Base-by-base conservation (phyloP, 768 basidiomycete genomes). In the Candolleomyces eurysporus region DNA sequence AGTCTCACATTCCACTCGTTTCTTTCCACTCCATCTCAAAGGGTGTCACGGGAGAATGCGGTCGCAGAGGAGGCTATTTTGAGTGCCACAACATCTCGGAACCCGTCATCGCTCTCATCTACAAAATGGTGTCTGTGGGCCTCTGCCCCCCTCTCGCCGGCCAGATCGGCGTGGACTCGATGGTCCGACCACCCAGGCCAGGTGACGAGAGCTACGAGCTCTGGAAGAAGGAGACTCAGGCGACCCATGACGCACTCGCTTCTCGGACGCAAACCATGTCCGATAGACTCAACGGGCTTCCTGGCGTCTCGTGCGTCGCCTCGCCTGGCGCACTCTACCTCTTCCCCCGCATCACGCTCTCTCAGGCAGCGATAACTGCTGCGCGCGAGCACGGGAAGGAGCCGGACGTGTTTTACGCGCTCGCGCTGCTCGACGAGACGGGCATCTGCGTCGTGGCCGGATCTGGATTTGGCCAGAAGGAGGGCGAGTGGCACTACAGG, bases 11-110 rank as follows among this genome's bases (percentile, higher is more conserved):
- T 60, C 86, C 92, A 48, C 87, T 99, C 71, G 79, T 99, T 58
- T 95, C 92, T 49, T 98, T 97, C 88, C 96, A 99, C 79, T 94
- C 92, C 58, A 96, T 96, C 72, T 96, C 93, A 60, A 99, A 99
- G 75, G 96, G 96, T 57, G 92, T 97, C 63, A 85, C 85, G 42
- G 96, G 96, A 61, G 96, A 99, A 76, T 99, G 97, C 72, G 96
- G 97, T 2, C 82, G 96, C n/a, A 84, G 97, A 52, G 96, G 96
- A 39, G 96, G 96, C 3, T 99, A 97, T 80, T 96, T 96, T 67
- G 96, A 99, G 76, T 87, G 89, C 71, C 82, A 84, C 63, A 98
- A 98, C 76, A 77, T 99, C 65, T 71, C 80, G 13, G 79, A 86
- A 8, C 89, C 93, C 31, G 82, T 96, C 61, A 78, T 90, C 62